Base-by-base conservation (phyloP, 495 filamentous ascomycete species). In the Penicillium argentinense region DNA sequence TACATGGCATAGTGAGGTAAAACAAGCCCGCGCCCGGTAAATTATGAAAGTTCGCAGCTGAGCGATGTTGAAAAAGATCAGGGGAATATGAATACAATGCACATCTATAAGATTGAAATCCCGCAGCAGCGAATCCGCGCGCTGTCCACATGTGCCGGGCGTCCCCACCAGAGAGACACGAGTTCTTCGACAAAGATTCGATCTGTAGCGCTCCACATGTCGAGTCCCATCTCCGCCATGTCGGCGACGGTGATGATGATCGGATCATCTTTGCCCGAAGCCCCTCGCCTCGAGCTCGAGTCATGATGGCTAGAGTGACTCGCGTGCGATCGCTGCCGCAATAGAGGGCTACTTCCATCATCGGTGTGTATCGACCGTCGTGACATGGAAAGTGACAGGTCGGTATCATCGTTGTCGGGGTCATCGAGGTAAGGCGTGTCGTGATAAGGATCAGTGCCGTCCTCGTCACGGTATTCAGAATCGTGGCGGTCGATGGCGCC, bases 151-250 rank as follows among this genome's bases (percentile, higher is more conserved):
- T 77, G 69, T 3, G 86, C 87, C 28, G 73, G 68, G 19, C 87
- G 70, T 9, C 77, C 82, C 72, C 90, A 96, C 69, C 89, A 96
- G 39, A 83, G 62, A 45, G 55, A 69, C 45, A 84, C 71, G 32
- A 89, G 63, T 49, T 88, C 84, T 57, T 77, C 68, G 5, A 90
- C 78, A 57, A 95, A 95, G 13, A 76, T 66, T 27, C 83, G 79
- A 63, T 96, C 91, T 21, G 77, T 69, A 33, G 81, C 77, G 61
- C 88, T 95, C 91, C 91, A 96, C 0, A 84, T 75, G 59, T 96
- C 91, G 21, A 96, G 77, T 0, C 91, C 89, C 86, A 95, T 90
- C 36, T 81, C 71, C 38, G 73, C 73, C 56, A 96, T 74, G 49
- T 91, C 88, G 17, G 88, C 85, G 36, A 79, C 80, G 17, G 73